Evolutionary conservation across 805 yeast species (phyloP), one percentile per base, ranked within the genome.

Genomic region (Kodamaea sagamina): DNA sequence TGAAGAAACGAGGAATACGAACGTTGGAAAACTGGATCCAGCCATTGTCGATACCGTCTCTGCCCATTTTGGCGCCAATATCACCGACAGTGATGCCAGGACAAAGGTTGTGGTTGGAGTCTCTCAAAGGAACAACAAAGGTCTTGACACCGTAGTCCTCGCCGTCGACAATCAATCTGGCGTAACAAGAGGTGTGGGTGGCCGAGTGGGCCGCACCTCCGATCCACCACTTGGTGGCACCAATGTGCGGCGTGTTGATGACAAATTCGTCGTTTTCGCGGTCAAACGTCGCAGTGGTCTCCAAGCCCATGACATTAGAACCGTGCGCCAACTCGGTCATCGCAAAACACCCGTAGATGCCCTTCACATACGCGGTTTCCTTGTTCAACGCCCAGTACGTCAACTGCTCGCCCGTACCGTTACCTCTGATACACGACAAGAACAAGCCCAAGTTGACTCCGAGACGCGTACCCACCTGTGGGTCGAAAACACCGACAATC

Each of bases 181-280:
- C 97, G 62, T 82, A 90, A 18, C 81, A 85, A n/a, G 83, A 80
- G 17, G 88, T 73, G 67, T 90, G 97, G 21, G 90, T 88, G 4
- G 97, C 88, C 15, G 95, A 83, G 64, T 88, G 95, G 8, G 97
- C 97, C 32, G 97, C 97, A 55, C 97, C 97, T 37, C 97, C 97
- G 57, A 90, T 90, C 97, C 97, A 90, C 97, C 97, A 90, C 63
- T 90, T 90, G 18, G 97, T 89, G 34, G 97, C 97, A 27, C 95
- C 90, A 43, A 86, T 63, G 59, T 89, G 86, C 1, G 97, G 97
- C 9, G 97, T 90, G 60, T 87, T 78, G 56, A 90, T 81, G 43
- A 77, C 61, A 58, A 90, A 86, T 49, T 81, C 81, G 54, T 88
- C 87, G 21, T 74, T 75, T 12, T 65, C 67, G 13, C 71, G 67